phyloP scores from a whole-genome alignment of 768 basidiomycete species.

The Cystofilobasidium capitatum region DNA sequence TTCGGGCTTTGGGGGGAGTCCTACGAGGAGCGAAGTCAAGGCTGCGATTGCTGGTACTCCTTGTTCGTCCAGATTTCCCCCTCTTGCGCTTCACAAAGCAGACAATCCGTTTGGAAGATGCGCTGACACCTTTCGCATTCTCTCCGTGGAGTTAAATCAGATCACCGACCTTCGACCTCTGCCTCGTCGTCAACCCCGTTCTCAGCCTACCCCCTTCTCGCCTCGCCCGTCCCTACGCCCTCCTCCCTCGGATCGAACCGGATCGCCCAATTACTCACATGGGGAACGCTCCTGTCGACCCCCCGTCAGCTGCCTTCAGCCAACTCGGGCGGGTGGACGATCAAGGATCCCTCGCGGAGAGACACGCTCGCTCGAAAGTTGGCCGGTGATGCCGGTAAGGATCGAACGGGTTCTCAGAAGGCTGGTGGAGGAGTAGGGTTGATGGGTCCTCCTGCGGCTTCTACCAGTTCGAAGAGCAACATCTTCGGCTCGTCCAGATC shows the following conservation, averaged over 20 bases:
- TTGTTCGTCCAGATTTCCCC: constrained; percentile 48
- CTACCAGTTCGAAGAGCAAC: background rate
- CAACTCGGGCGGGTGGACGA: constrained; percentile 49
- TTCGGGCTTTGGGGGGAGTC: constrained; percentile 57
- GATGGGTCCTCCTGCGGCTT: background rate
- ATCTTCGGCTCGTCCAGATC: background rate
- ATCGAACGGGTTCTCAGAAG: constrained; percentile 48
- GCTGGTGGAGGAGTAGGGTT: constrained; percentile 6
- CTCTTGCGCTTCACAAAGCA: background rate
- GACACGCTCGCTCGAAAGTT: constrained; percentile 74
- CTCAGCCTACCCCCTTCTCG: constrained; percentile 62
- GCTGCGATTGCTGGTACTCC: constrained; percentile 89
- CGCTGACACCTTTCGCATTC: background rate
- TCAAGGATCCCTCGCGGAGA: constrained; percentile 65
- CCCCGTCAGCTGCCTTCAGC: constrained; percentile 67
- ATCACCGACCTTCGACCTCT: constrained; percentile 2
- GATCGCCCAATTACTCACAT: constrained; percentile 90
- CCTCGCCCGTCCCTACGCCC: constrained; percentile 78
- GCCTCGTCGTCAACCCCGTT: constrained; percentile 9
- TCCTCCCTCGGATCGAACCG: constrained; percentile 68
- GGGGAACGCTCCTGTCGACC: constrained; percentile 86
- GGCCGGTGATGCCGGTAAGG: constrained; percentile 69
- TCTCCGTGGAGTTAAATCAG: background rate
- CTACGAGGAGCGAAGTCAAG: constrained; percentile 76
- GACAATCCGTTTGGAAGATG: background rate